Percentiles rank a stretch among this genome's conserved stretches.
Conservation (phyloP, 1,284 basidiomycete genomes). For the Sanghuangporus sanghuang region DNA sequence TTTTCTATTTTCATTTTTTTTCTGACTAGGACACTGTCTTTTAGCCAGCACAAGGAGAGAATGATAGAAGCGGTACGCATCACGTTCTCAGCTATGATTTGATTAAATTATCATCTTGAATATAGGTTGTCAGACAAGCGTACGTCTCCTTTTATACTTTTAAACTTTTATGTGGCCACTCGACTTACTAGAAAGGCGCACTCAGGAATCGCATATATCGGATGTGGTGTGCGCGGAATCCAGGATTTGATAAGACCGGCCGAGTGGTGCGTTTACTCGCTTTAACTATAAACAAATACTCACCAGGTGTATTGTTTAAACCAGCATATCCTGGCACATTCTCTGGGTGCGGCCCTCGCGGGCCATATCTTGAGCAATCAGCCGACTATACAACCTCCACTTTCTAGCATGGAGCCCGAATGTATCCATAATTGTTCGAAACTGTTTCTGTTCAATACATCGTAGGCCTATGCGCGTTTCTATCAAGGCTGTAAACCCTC, state of each 20-base stretch:
- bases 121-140: constrained; percentile 23
- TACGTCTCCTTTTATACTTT: constrained; percentile 10
- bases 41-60: constrained; percentile 37
- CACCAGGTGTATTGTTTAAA: neutral
- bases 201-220: constrained; percentile 38
- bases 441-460: constrained; percentile 35
- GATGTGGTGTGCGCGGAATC: constrained; percentile 46
- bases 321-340: constrained; percentile 33
- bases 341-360: constrained; percentile 45
- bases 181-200: neutral
- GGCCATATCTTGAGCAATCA: constrained; percentile 47
- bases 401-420: constrained; percentile 30
- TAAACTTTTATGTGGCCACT: neutral
- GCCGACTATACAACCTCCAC: constrained; percentile 38
- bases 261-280: constrained; percentile 28
- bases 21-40: constrained; percentile 6
- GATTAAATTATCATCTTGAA: neutral
- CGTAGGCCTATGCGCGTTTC: constrained; percentile 13
- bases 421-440: constrained; percentile 22
- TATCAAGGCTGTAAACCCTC: neutral
- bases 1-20: neutral
- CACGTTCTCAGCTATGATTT: constrained; percentile 15
- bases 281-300: neutral
- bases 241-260: constrained; percentile 36
- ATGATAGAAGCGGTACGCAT: constrained; percentile 41